Base-by-base conservation (phyloP, 306 rosid species). In the Cicer pinnatifidum region DNA sequence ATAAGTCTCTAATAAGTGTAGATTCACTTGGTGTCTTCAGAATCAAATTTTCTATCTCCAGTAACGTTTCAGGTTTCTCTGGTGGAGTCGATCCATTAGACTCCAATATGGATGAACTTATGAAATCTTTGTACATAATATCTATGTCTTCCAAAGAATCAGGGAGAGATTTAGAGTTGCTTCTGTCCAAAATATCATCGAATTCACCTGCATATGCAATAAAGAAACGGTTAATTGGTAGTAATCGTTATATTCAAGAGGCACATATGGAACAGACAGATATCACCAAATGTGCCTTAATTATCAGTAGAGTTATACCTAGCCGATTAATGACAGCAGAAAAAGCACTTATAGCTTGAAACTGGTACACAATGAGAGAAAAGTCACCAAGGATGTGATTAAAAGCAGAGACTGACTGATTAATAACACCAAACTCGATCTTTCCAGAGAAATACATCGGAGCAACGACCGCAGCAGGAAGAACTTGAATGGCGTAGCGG, bases 391-490 rank as follows among this genome's bases (percentile, higher is more conserved):
- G 96, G 76, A 94, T 90, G 74, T 94, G 99, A 84, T 85, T 94
- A 75, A 94, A 94, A 81, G 99, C 97, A 74, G 97, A 94, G 67
- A 90, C 95, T 15, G 99, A 94, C 78, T 94, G 99, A 80, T 91
- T 91, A 75, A 94, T 91, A 67, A 94, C 96, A 74, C 99, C 99
- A 82, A 94, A 89, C 87, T 94, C 99, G 67, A 94, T 94, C 85
- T 94, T 89, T 17, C 99, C 99, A 0, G 99, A 78, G 79, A 94
- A 94, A 82, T 73, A 94, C 99, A 94, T 88, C 19, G 99, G 99
- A 40, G 99, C 99, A 83, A 94, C 96, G 72, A 94, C 96, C 67
- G 99, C 99, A 39, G 87, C 97, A 9, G 99, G 99, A 79, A 94
- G 99, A 87, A 94, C 82, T 77, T 91, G 99, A 87, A 94, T 91